phyloP scores from a whole-genome alignment of 2,329 filamentous ascomycete species.

The Corynespora cassiicola region DNA sequence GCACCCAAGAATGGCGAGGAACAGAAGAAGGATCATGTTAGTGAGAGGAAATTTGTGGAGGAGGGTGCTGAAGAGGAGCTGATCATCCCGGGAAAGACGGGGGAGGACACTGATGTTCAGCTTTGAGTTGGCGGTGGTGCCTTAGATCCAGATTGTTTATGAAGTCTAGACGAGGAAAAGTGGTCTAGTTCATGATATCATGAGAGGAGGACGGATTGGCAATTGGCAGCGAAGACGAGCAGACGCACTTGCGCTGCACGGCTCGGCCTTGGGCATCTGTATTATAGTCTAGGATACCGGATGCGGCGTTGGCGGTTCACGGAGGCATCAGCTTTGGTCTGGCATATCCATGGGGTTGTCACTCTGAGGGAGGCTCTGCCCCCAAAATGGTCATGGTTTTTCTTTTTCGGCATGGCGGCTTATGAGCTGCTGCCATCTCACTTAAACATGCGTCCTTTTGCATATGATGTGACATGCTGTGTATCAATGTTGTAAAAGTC shows the following conservation, averaged over 20 bases:
- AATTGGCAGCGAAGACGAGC: slow-evolving; percentile 1
- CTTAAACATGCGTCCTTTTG: no score
- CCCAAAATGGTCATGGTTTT: slow-evolving; percentile 13
- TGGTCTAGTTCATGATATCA: no score
- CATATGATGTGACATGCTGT: no score
- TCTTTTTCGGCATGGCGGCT: slow-evolving; percentile 2
- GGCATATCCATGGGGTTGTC: slow-evolving; percentile 11
- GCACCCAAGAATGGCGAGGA: slow-evolving; percentile 54
- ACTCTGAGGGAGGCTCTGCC: slow-evolving; percentile 8
- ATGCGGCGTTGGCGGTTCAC: slow-evolving; percentile 16
- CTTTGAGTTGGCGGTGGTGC: slow-evolving; percentile 26
- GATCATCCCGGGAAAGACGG: slow-evolving; percentile 64
- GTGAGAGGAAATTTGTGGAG: slow-evolving; percentile 86
- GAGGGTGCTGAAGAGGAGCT: slow-evolving; percentile 73
- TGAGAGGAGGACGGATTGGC: background rate
- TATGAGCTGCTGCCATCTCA: no score
- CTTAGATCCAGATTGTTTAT: slow-evolving; percentile 5
- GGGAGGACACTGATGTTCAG: slow-evolving; percentile 14
- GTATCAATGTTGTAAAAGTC: no score
- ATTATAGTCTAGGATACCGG: slow-evolving; percentile 22
- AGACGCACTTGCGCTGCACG: slow-evolving; percentile 3
- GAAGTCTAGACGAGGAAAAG: slow-evolving; percentile 3
- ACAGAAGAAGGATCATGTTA: slow-evolving; percentile 72
- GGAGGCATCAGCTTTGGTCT: slow-evolving; percentile 15
- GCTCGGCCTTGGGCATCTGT: slow-evolving; percentile 17